These are phyloP conservation scores for Cutaneotrichosporon sp. DNA, from an alignment of 1,284 basidiomycete species.

Conservation along the genomic window DNA sequence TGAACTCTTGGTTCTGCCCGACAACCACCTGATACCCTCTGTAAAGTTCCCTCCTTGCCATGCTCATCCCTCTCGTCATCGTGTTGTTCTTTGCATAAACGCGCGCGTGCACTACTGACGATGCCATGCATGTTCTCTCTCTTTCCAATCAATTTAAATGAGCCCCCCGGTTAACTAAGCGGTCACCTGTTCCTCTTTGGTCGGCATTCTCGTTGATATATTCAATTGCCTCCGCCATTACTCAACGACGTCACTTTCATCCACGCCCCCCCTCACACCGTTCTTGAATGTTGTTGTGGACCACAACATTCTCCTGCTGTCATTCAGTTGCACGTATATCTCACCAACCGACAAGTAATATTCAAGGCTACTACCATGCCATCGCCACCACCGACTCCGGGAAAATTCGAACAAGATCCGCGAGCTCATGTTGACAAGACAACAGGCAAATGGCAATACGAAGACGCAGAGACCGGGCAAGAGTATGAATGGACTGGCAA, in stretches of 20 bases:
- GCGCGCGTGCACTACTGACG: no score
- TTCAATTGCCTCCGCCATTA: background rate
- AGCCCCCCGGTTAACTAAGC: no score
- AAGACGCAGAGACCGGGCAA: constrained; percentile 71
- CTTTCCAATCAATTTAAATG: no score
- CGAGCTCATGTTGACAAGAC: constrained; percentile 67
- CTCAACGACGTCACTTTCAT: background rate
- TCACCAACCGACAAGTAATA: background rate
- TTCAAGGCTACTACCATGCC: background rate
- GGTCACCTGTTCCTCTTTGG: no score
- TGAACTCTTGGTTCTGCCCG: no score
- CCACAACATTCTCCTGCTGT: background rate
- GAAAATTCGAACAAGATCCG: constrained; percentile 68
- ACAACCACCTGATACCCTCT: no score
- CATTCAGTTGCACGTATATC: background rate
- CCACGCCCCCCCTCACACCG: background rate
- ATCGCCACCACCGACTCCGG: constrained; percentile 34
- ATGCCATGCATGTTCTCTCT: no score
- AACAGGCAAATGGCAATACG: constrained; percentile 76
- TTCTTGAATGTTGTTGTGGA: background rate
- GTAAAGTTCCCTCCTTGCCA: no score
- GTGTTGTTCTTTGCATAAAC: no score
- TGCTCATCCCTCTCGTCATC: no score
- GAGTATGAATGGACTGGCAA: constrained; percentile 83
- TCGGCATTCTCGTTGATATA: background rate